phyloP scores from a whole-genome alignment of 2,329 filamentous ascomycete genomes.

The Scleromitrula shiraiana region DNA sequence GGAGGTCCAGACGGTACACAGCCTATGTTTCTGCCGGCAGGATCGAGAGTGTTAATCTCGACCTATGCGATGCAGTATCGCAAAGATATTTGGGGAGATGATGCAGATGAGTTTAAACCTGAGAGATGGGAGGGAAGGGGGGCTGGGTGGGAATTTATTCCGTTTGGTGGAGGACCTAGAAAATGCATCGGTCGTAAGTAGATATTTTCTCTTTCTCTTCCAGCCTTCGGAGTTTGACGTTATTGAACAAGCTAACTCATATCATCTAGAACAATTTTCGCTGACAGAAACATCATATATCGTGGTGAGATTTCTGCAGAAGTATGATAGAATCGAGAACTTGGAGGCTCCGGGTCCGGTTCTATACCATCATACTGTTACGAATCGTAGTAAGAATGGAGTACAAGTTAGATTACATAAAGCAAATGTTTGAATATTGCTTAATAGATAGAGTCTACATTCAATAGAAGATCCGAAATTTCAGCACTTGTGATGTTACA shows the following conservation, averaged over 20 bases:
- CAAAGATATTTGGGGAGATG: conserved; percentile 37
- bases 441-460: neutral
- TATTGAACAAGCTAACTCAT: conserved; percentile 4
- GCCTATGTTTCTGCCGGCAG: conserved; percentile 28
- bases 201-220: too few species aligned
- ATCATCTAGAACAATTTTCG: conserved; percentile 23
- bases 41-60: conserved; percentile 16
- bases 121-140: neutral
- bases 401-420: conserved; percentile 15
- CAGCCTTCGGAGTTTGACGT: neutral
- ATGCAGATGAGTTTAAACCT: neutral
- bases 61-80: conserved; percentile 29
- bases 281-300: conserved; percentile 26
- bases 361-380: neutral
- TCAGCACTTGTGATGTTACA: too few species aligned
- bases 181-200: conserved; percentile 57
- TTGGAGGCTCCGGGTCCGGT: conserved; percentile 13
- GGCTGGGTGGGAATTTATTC: neutral
- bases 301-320: conserved; percentile 25
- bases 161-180: conserved; percentile 27
- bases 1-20: conserved; percentile 29
- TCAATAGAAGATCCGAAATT: too few species aligned
- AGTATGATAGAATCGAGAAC: conserved; percentile 21
- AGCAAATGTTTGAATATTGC: neutral
- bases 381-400: conserved; percentile 16